Evolutionary conservation across 2,329 filamentous ascomycete genomes (phyloP).

Genomic region (Paecilomyces fulvus): DNA sequence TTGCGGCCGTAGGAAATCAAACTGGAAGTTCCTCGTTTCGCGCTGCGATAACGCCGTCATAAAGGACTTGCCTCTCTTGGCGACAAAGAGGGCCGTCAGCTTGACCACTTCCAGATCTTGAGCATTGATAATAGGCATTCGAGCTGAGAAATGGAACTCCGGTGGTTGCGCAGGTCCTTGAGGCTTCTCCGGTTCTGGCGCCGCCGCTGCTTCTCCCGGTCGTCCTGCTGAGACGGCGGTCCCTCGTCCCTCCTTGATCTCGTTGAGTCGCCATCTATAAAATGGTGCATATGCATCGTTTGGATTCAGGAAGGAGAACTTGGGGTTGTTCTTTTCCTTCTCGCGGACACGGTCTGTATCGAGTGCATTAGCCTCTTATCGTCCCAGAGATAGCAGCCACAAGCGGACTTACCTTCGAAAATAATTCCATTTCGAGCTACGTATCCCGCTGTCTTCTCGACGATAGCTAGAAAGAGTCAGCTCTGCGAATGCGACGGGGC

Average conservation of each 20-base stretch:
- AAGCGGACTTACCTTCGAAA: conserved; percentile 52
- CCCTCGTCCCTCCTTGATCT: conserved; percentile 76
- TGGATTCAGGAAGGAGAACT: conserved; percentile 77
- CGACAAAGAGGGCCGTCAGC: conserved; percentile 82
- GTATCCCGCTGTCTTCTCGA: conserved; percentile 94
- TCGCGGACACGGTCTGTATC: conserved; percentile 64
- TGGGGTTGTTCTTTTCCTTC: conserved; percentile 76
- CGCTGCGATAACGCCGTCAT: conserved; percentile 83
- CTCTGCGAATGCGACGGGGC: conserved; percentile 1
- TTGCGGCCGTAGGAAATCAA: conserved; percentile 89
- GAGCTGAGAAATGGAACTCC: conserved; percentile 86
- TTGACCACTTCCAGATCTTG: conserved; percentile 70
- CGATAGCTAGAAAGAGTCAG: conserved; percentile 45
- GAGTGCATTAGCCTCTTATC: background rate
- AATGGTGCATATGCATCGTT: conserved; percentile 79
- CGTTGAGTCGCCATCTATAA: conserved; percentile 82
- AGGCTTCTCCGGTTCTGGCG: conserved; percentile 54
- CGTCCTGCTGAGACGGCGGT: conserved; percentile 70
- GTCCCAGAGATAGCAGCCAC: background rate
- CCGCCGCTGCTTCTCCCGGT: conserved; percentile 52
- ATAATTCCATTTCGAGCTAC: conserved; percentile 59
- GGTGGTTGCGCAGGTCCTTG: conserved; percentile 77
- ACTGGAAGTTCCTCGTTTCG: conserved; percentile 85
- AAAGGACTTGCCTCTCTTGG: conserved; percentile 84
- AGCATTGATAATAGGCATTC: conserved; percentile 95